Evolutionary conservation across 192 early-diverging fungal species (phyloP), one percentile per base, ranked within the genome.

Genomic region (Coemansia nantahalensis): DNA sequence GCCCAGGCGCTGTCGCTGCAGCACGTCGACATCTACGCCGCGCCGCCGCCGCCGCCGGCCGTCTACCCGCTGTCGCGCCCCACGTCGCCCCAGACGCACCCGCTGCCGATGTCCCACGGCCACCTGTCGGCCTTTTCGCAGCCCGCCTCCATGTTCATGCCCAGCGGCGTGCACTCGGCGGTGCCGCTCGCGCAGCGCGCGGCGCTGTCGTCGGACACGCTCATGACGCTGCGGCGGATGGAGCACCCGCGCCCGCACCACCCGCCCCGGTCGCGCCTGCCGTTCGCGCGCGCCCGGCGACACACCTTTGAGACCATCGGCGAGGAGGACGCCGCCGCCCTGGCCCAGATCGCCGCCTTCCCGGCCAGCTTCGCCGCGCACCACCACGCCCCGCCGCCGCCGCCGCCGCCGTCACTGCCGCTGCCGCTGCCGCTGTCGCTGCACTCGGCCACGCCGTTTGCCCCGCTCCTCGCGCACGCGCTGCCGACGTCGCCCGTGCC

Each of bases 281-380:
- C 59, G 35, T n/a, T 48, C 4, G 22, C 42, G 3, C 53, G 54
- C 28, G 43, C 53, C 17, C 56, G 64, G 33, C 33, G 71, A 16
- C 59, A 63, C 48, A 75, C 71, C 5, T 75, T 75, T 23, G 71
- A 67, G 52, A 49, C 71, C 44, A 75, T 75, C 28, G 54, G 62
- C 48, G 71, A 75, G 52, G 71, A 75, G 39, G 59, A 67, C 34
- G 35, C 69, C 6, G 31, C 35, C 21, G 43, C 70, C 14, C 32
- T 74, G 54, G 63, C 51, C 1, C 61, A 63, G 35, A 45, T 56
- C n/a, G n/a, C n/a, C n/a, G n/a, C n/a, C n/a, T n/a, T n/a, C n/a
- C n/a, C n/a, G n/a, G n/a, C n/a, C n/a, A n/a, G n/a, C n/a, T n/a
- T n/a, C n/a, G n/a, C n/a, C n/a, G n/a, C n/a, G n/a, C n/a, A n/a